These are phyloP conservation scores for Ogataea nakhonphanomensis DNA, from an alignment of 805 yeast genomes.

Conservation along the genomic window DNA sequence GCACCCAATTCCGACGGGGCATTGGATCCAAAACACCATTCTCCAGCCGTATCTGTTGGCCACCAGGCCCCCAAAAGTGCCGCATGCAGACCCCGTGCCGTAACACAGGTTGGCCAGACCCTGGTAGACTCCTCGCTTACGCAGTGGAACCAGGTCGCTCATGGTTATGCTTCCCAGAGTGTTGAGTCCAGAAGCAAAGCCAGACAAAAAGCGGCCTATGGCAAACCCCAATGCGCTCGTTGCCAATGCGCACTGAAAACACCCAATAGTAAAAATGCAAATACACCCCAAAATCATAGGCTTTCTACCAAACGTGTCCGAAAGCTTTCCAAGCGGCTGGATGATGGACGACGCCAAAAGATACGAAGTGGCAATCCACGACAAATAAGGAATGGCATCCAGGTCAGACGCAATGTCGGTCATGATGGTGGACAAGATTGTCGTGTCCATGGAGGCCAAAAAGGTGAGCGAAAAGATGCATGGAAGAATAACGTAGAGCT, in stretches of 20 bases:
- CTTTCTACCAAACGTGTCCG: conserved; percentile 71
- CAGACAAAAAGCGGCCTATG: conserved; percentile 65
- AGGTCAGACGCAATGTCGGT: conserved; percentile 68
- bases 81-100: conserved; percentile 74
- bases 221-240: conserved; percentile 46
- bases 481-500: conserved; percentile 34
- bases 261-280: conserved; percentile 53
- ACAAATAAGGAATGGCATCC: conserved; percentile 55
- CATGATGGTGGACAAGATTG: conserved; percentile 63
- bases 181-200: conserved; percentile 88
- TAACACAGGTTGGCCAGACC: conserved; percentile 79
- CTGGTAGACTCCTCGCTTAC: conserved; percentile 80
- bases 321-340: conserved; percentile 70
- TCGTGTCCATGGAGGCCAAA: conserved; percentile 63
- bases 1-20: conserved; percentile 44
- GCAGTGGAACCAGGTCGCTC: conserved; percentile 75
- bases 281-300: conserved; percentile 49
- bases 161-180: conserved; percentile 73
- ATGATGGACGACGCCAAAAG: conserved; percentile 66
- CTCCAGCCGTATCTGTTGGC: conserved; percentile 64
- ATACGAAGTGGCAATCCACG: conserved; percentile 76
- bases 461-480: conserved; percentile 48
- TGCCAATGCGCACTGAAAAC: conserved; percentile 52
- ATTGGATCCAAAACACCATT: conserved; percentile 53
- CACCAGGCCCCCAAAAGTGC: conserved; percentile 57